Evolutionary conservation across 108 stramenopile species (phyloP).

Genomic region (Chaetoceros muelleri): DNA sequence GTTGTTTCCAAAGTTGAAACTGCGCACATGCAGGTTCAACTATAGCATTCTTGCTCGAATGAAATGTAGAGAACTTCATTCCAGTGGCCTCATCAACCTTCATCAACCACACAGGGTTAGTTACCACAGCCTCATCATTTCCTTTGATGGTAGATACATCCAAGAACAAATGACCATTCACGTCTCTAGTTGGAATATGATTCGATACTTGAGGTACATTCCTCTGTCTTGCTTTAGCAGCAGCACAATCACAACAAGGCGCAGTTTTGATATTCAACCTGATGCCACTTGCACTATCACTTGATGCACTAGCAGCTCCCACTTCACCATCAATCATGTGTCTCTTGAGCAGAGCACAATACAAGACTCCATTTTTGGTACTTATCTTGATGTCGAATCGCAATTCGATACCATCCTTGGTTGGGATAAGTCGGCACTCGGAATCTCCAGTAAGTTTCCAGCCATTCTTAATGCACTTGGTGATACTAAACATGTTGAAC

Average conservation of each 20-base stretch:
- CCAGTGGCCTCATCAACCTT: conserved; percentile 9
- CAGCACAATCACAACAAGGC: conserved; percentile 15
- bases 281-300: conserved; percentile 8
- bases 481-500: conserved; percentile 20
- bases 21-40: conserved; percentile 8
- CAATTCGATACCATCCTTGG: conserved; percentile 9
- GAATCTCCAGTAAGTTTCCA: conserved; percentile 20
- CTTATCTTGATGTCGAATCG: conserved; percentile 24
- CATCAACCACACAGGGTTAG: conserved; percentile 1
- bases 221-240: conserved; percentile 12
- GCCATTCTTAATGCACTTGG: conserved; percentile 12
- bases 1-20: conserved; percentile 3
- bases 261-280: conserved; percentile 13
- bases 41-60: conserved; percentile 2
- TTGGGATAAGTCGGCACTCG: conserved; percentile 5
- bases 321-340: conserved; percentile 15
- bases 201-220: conserved; percentile 6
- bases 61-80: conserved; percentile 8
- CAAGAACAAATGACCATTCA: conserved; percentile 4
- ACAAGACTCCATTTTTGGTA: conserved; percentile 13
- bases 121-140: neutral
- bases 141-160: conserved; percentile 8
- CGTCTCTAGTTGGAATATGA: neutral
- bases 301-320: conserved; percentile 1
- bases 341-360: conserved; percentile 9